Evolutionary conservation across 2,329 filamentous ascomycete genomes (phyloP).

Genomic region (Trichoderma harzianum): DNA sequence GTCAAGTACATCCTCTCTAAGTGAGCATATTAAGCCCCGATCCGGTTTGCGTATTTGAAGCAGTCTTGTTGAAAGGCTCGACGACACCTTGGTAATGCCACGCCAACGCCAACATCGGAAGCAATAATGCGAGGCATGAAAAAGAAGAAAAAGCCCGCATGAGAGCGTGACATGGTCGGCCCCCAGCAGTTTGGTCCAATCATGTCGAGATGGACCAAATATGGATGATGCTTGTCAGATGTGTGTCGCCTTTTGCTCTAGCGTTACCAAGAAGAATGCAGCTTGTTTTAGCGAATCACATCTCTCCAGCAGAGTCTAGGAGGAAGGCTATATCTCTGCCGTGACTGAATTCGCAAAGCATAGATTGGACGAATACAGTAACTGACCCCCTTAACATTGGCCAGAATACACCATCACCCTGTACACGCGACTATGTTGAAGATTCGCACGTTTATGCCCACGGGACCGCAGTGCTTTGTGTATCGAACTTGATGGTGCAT

Average conservation of each 20-base stretch:
- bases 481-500: not conserved
- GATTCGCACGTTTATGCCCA: not conserved
- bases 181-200: not conserved
- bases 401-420: not conserved
- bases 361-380: not conserved
- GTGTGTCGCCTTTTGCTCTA: not conserved
- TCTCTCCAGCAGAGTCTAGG: not conserved
- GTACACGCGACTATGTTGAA: not conserved
- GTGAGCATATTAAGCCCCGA: not conserved
- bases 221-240: not conserved
- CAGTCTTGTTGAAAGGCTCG: not conserved
- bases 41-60: not conserved
- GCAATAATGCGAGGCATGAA: not conserved
- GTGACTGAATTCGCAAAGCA: not conserved
- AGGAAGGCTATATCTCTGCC: not conserved
- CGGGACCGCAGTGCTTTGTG: not conserved
- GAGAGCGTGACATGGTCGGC: not conserved
- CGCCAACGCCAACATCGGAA: not conserved
- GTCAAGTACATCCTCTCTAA: not conserved
- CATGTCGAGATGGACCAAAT: not conserved
- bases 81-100: not conserved
- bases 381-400: not conserved
- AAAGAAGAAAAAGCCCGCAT: not conserved
- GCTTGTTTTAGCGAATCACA: not conserved
- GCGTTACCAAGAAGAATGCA: not conserved